Percentiles rank a stretch among this genome's conserved stretches.
Evolutionary conservation across 2,329 filamentous ascomycete genomes (phyloP).

Genomic region (Diaporthe capsici): DNA sequence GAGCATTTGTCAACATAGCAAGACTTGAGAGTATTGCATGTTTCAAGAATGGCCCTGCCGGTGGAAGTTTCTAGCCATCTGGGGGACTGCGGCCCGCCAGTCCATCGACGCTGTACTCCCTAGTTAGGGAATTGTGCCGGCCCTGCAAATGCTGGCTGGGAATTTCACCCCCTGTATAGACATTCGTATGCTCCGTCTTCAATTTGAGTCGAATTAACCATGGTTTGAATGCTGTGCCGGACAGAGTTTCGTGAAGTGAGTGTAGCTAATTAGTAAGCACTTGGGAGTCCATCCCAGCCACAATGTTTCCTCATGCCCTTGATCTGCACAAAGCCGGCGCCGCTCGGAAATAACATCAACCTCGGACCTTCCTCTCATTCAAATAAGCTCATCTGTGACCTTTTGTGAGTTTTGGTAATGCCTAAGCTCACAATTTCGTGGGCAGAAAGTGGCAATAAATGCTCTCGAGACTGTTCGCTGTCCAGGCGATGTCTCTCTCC

Average conservation of each 20-base stretch:
- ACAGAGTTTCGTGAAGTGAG: neutral
- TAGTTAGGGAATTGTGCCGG: neutral
- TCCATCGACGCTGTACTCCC: neutral
- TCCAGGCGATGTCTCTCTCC: neutral
- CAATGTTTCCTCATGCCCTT: neutral
- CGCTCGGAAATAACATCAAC: neutral
- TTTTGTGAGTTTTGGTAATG: too few relatives aligned
- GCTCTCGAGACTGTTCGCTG: neutral
- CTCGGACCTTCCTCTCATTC: neutral
- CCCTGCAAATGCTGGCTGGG: neutral
- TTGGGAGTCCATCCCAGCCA: neutral
- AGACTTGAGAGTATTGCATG: fast-evolving
- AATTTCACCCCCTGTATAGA: neutral
- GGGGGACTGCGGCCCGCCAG: neutral
- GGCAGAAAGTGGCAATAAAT: neutral
- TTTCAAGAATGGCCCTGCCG: neutral
- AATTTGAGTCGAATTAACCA: neutral
- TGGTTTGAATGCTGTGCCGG: neutral
- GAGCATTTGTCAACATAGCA: neutral
- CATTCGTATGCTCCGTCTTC: neutral
- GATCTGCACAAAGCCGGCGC: neutral
- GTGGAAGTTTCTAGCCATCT: neutral
- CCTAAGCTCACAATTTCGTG: neutral
- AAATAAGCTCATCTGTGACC: too few relatives aligned
- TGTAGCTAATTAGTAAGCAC: neutral